Conservation (phyloP, 495 filamentous ascomycete genomes). For the Xylaria acuta region DNA sequence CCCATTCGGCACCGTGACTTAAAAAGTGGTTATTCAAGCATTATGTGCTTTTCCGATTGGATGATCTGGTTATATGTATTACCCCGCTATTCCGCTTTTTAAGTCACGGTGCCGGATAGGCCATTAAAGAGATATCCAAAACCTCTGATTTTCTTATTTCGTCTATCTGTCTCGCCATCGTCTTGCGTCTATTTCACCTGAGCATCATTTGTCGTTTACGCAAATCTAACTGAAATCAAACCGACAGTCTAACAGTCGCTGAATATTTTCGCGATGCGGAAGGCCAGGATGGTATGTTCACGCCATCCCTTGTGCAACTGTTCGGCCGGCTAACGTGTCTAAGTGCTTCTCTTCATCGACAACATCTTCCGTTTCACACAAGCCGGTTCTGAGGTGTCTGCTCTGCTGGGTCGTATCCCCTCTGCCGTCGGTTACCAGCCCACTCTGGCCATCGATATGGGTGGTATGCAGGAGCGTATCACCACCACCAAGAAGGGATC, state of each 20-base stretch:
- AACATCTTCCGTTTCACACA: slow-evolving; percentile 99
- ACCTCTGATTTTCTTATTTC: background rate
- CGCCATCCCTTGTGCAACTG: background rate
- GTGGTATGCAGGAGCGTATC: slow-evolving; percentile 99
- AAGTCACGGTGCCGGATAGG: too few relatives aligned
- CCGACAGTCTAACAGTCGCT: slow-evolving; percentile 45
- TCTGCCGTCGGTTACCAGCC: slow-evolving; percentile 99
- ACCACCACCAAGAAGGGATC: slow-evolving; percentile 99
- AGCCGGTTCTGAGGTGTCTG: slow-evolving; percentile 99
- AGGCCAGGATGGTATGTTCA: slow-evolving; percentile 81
- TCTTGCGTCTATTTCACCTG: background rate
- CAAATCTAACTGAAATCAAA: background rate
- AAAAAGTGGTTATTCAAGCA: too few relatives aligned
- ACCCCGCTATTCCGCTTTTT: too few relatives aligned
- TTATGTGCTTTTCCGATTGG: too few relatives aligned
- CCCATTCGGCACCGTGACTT: too few relatives aligned
- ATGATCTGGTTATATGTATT: too few relatives aligned
- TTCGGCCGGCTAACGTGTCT: slow-evolving; percentile 20
- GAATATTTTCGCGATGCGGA: slow-evolving; percentile 94
- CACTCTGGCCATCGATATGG: slow-evolving; percentile 99
- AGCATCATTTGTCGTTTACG: background rate
- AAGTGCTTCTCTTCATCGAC: slow-evolving; percentile 98
- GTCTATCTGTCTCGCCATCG: background rate
- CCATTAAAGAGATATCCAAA: too few relatives aligned
- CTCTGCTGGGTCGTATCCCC: slow-evolving; percentile 98